These are phyloP conservation scores for Acanthamoeba triangularis DNA, from an alignment of 208 protist genomes.

Conservation along the genomic window DNA sequence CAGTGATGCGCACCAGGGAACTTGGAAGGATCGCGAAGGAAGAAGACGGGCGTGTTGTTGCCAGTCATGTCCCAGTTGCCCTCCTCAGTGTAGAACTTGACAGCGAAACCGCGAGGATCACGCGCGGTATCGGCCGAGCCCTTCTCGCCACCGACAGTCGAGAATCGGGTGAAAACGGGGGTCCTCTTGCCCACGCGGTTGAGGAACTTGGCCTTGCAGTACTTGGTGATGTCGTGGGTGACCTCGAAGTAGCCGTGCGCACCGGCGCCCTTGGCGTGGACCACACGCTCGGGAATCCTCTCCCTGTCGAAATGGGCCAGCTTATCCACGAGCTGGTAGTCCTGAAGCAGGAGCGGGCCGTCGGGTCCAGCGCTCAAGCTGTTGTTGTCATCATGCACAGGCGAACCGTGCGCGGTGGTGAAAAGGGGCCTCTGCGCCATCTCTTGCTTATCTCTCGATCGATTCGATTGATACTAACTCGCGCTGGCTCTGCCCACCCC, in stretches of 20 bases:
- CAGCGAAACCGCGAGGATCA: constrained; percentile 91
- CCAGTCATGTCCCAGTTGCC: constrained; percentile 94
- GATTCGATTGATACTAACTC: background rate
- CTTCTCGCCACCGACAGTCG: constrained; percentile 91
- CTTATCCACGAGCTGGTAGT: constrained; percentile 91
- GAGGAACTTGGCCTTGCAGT: constrained; percentile 91
- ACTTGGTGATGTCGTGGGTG: constrained; percentile 90
- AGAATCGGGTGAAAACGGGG: constrained; percentile 92
- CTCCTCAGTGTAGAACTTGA: constrained; percentile 93
- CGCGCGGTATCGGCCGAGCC: constrained; percentile 90
- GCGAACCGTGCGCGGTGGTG: constrained; percentile 83
- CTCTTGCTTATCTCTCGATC: background rate
- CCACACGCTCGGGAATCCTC: constrained; percentile 91
- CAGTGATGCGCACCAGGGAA: constrained; percentile 77
- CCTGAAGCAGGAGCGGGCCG: constrained; percentile 90
- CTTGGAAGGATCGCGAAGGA: constrained; percentile 89
- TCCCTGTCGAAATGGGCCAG: constrained; percentile 91
- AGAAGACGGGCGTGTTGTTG: constrained; percentile 94
- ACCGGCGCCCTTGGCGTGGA: constrained; percentile 86
- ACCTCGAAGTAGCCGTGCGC: constrained; percentile 91
- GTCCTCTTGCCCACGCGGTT: constrained; percentile 91
- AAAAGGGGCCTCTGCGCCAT: constrained; percentile 68
- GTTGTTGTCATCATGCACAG: constrained; percentile 87
- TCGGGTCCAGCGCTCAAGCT: constrained; percentile 82
- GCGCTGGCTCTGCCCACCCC: too few relatives aligned